Base-by-base conservation (phyloP, 2,329 filamentous ascomycete species). In the Diplodia sapinea region DNA sequence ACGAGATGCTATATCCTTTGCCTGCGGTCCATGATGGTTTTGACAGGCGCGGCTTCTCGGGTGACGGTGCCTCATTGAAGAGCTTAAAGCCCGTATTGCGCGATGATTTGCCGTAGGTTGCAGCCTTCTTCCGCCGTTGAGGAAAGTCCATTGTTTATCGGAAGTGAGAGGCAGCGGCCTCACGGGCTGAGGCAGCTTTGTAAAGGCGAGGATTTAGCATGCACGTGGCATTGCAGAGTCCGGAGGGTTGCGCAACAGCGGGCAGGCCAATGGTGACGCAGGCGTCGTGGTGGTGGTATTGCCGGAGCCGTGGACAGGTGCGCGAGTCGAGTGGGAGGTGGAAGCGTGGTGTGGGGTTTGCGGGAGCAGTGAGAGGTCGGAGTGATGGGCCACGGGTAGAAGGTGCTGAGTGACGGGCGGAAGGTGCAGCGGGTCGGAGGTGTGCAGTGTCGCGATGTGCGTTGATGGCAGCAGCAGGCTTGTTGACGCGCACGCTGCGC, bases 31-130 rank as follows among this genome's bases (percentile, higher is more conserved):
- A 65, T 8, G 23, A 40, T n/a, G 51, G 61, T n/a, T 51, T 65
- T n/a, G 43, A 36, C 26, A 75, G 76, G 33, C 73, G 74, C 52
- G 77, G 73, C 66, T 73, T 73, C 51, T 78, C 76, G 26, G 75
- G 75, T n/a, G 77, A 78, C 12, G 72, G 70, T 67, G 73, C 72
- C 51, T 77, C 74, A 13, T 74, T 70, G 15, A 69, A 65, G 69
- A 70, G 62, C 69, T 67, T 62, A 70, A 70, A 68, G 51, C 54
- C 69, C 7, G 70, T 67, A 23, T 70, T 56, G 57, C 78, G 76
- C 67, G 75, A 72, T 20, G 74, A 63, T 70, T 77, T 79, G 61
- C 78, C 78, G 66, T 81, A 81, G 8, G 78, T 81, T 12, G 78
- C 72, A 49, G 76, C 68, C 68, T 76, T 78, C 72, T 79, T 79